phyloP scores from a whole-genome alignment of 2,329 filamentous ascomycete species.

The Podosphaera aphanis region DNA sequence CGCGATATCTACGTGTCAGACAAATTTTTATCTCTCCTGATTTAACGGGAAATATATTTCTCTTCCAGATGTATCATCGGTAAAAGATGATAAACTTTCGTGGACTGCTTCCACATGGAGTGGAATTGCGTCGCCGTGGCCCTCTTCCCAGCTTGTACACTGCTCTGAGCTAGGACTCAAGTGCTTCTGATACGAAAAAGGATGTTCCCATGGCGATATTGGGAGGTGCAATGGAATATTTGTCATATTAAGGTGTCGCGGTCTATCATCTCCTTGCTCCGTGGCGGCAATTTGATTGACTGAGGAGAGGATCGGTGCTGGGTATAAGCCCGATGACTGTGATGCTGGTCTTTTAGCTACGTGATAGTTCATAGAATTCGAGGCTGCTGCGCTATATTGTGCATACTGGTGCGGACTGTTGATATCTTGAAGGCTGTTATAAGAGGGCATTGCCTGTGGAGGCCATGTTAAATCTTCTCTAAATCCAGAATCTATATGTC shows the following conservation, averaged over 20 bases:
- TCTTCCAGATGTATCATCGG: conserved; percentile 8
- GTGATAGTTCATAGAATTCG: conserved; percentile 7
- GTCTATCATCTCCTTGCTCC: conserved; percentile 7
- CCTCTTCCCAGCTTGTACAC: conserved; percentile 10
- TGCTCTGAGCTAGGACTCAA: conserved; percentile 7
- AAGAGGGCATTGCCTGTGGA: conserved; percentile 15
- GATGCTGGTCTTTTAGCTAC: conserved; percentile 11
- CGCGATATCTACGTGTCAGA: background rate
- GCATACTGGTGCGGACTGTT: conserved; percentile 11
- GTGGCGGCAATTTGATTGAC: conserved; percentile 6
- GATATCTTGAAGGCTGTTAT: conserved; percentile 14
- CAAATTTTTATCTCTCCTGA: conserved; percentile 6
- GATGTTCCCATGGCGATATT: conserved; percentile 12
- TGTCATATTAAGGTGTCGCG: conserved; percentile 10
- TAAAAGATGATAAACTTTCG: conserved; percentile 3
- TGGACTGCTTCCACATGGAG: conserved; percentile 6
- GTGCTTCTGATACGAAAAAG: conserved; percentile 12
- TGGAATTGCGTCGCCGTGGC: conserved; percentile 6
- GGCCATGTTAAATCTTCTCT: conserved; percentile 16
- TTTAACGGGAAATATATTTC: conserved; percentile 12
- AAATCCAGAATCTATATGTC: conserved; percentile 10
- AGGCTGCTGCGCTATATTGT: conserved; percentile 8
- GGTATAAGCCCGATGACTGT: conserved; percentile 12
- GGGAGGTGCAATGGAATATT: conserved; percentile 7
- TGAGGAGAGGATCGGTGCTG: conserved; percentile 10